These are phyloP conservation scores for Cryphonectria carpinicola DNA, from an alignment of 2,329 filamentous ascomycete species.

Conservation along the genomic window DNA sequence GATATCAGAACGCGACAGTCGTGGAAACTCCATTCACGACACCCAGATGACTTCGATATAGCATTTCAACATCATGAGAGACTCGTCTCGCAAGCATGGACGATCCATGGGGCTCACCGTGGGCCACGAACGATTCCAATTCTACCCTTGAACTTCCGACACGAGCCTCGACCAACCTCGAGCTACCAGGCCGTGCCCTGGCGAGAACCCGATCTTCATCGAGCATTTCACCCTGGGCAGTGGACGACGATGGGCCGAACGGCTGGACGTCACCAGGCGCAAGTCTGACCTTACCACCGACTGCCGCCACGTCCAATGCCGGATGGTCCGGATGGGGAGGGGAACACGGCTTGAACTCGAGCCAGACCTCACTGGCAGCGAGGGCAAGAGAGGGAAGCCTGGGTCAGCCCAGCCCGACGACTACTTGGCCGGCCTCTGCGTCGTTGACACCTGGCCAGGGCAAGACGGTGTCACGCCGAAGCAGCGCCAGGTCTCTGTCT, in stretches of 20 bases:
- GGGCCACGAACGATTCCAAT: conserved; percentile 46
- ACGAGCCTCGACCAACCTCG: conserved; percentile 40
- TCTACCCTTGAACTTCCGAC: conserved; percentile 45
- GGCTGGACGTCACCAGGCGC: conserved; percentile 43
- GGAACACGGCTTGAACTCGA: conserved; percentile 29
- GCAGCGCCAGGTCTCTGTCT: conserved; percentile 29
- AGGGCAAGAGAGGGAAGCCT: conserved; percentile 39
- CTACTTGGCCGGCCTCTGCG: conserved; percentile 45
- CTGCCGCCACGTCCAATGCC: conserved; percentile 29
- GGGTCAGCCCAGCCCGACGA: conserved; percentile 41
- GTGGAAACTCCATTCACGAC: conserved; percentile 22
- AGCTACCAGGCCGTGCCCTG: conserved; percentile 40
- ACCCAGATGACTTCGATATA: conserved; percentile 23
- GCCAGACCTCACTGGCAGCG: conserved; percentile 35
- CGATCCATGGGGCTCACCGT: conserved; percentile 67
- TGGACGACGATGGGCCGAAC: conserved; percentile 43
- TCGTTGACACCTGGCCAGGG: conserved; percentile 40
- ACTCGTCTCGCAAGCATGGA: conserved; percentile 52
- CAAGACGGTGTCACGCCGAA: conserved; percentile 30
- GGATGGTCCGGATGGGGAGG: conserved; percentile 39
- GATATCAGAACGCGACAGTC: conserved; percentile 11
- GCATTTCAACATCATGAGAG: conserved; percentile 30
- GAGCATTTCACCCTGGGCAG: conserved; percentile 47
- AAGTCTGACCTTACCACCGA: conserved; percentile 32
- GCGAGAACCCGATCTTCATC: conserved; percentile 35